Evolutionary conservation across 805 yeast genomes (phyloP).

Genomic region (Hanseniaspora nectarophila): DNA sequence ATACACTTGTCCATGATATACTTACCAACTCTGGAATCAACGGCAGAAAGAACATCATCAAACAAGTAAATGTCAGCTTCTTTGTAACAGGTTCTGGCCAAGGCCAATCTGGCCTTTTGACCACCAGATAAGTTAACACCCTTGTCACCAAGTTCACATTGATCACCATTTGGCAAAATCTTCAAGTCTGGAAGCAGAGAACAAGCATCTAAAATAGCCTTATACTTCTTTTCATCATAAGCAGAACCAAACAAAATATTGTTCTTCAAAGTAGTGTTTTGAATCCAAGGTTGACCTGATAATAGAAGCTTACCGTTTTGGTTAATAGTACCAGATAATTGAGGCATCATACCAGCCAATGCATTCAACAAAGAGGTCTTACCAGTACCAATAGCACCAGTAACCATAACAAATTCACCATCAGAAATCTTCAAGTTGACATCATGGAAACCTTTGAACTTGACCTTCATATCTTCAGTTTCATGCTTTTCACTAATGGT

Average conservation of each 20-base stretch:
- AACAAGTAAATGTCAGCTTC: conserved; percentile 49
- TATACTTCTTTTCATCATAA: conserved; percentile 39
- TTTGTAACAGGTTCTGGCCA: conserved; percentile 62
- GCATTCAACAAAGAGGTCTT: conserved; percentile 60
- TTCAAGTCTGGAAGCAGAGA: conserved; percentile 47
- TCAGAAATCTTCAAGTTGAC: conserved; percentile 38
- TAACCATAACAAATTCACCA: conserved; percentile 59
- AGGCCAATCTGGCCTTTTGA: conserved; percentile 59
- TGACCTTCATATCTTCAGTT: conserved; percentile 15
- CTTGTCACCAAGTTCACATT: conserved; percentile 62
- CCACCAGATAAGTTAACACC: conserved; percentile 73
- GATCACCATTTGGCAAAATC: conserved; percentile 53
- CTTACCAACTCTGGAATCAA: conserved; percentile 65
- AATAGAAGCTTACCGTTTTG: conserved; percentile 38
- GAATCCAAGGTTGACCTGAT: conserved; percentile 58
- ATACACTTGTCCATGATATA: conserved; percentile 55
- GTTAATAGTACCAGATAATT: conserved; percentile 37
- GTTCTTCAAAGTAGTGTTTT: conserved; percentile 57
- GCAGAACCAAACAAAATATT: conserved; percentile 51
- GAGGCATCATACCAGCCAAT: conserved; percentile 53
- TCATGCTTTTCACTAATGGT: background rate
- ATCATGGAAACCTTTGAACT: conserved; percentile 38
- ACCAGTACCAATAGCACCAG: conserved; percentile 71
- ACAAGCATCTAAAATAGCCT: conserved; percentile 45
- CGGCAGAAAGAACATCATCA: conserved; percentile 67